Evolutionary conservation across 352 stramenopile genomes (phyloP), one percentile per base, ranked within the genome.

Genomic region (Globisporangium cederbergense): DNA sequence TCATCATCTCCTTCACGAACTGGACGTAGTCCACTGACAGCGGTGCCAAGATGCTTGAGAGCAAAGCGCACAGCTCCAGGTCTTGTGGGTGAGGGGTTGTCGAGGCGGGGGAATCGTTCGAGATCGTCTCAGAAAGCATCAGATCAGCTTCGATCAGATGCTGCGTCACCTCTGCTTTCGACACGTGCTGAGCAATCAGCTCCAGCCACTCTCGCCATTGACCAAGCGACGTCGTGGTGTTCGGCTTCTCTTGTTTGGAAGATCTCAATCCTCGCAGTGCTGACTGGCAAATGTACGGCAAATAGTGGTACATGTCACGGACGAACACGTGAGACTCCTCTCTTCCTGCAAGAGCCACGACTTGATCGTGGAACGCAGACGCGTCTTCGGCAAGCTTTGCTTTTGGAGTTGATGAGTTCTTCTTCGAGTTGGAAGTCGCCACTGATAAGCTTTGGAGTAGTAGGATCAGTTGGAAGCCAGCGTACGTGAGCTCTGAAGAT

Each of bases 101-200:
- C 13, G 30, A 16, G 18, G 34, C 28, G 7, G n/a, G 2, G 16
- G 16, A 43, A 3, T 34, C 49, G n/a, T 7, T 40, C 2, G 63
- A 16, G 16, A 32, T 34, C 10, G 43, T 54, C 28, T 76, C 67
- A 14, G 45, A 75, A 9, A 81, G 40, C 65, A 81, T 72, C 30
- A 90, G 40, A 40, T 91, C 81, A 0, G 83, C 73, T 58, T 91
- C 77, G 4, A 90, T 67, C 14, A 90, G 56, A 25, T 77, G 70
- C 13, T 79, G 62, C 7, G 77, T 82, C 16, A 90, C 76, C 25
- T 90, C 74, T 50, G 69, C 73, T 34, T 72, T 67, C 1, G 79
- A 89, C 51, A 87, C 67, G 2, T 51, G 58, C n/a, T 64, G 64
- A 1, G 81, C 76, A 16, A 90, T 54, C 9, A 87, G 50, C 62